These are phyloP conservation scores for Cardamine occulta DNA, from an alignment of 345 rosid genomes.

Conservation along the genomic window DNA sequence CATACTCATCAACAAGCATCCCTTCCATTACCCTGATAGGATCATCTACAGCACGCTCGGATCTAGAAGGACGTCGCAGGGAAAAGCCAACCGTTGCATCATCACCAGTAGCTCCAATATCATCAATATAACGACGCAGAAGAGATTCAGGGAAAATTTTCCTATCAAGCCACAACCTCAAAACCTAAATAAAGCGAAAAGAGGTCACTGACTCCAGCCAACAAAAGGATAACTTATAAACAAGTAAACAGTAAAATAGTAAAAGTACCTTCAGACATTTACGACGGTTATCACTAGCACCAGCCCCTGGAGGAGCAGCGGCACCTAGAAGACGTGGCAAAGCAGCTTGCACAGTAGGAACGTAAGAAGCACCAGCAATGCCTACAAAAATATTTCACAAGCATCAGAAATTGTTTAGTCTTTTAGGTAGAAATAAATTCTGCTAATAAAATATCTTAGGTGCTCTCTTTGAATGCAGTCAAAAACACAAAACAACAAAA, in stretches of 20 bases:
- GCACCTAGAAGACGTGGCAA: constrained; percentile 93
- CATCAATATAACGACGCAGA: constrained; percentile 79
- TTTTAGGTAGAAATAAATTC: constrained; percentile 3
- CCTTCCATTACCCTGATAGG: constrained; percentile 99
- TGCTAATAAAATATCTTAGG: neutral
- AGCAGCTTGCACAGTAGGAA: constrained; percentile 92
- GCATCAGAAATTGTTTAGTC: constrained; percentile 9
- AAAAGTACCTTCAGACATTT: constrained; percentile 87
- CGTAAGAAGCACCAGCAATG: constrained; percentile 88
- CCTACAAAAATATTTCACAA: constrained; percentile 51
- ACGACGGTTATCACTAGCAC: constrained; percentile 94
- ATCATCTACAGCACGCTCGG: constrained; percentile 94
- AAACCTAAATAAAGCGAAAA: constrained; percentile 59
- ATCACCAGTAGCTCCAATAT: constrained; percentile 80
- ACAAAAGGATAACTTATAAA: constrained; percentile 16
- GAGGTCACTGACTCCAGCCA: constrained; percentile 37
- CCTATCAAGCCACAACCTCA: constrained; percentile 91
- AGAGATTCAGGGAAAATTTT: constrained; percentile 82
- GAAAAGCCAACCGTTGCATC: constrained; percentile 66
- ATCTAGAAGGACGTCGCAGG: constrained; percentile 83
- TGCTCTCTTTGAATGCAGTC: constrained; percentile 4
- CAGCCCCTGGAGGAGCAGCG: constrained; percentile 87
- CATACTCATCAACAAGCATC: constrained; percentile 99
- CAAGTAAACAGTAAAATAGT: constrained; percentile 12
- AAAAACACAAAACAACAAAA: neutral